A percentile compares a stretch with the other conserved stretches of the same genome.
Evolutionary conservation across 148 eudicot genomes (phyloP).

Genomic region (Camellia sinensis): DNA sequence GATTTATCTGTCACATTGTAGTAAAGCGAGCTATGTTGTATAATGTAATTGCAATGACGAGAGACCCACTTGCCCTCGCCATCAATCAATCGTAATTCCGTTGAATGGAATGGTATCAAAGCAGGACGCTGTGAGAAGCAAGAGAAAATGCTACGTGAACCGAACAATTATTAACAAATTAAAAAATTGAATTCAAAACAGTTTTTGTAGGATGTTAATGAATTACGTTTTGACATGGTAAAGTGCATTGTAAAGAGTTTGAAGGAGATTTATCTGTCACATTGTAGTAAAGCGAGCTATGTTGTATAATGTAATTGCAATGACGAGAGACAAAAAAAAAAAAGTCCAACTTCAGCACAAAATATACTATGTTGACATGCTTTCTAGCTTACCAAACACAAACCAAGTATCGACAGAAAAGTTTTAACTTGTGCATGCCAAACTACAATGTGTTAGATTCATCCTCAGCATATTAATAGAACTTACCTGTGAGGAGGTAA

Average conservation of each 20-base stretch:
- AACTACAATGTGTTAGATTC: too few relatives aligned
- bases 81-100: conserved; percentile 75
- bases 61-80: conserved; percentile 82
- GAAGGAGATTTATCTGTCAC: background rate
- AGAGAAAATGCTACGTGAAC: background rate
- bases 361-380: too few relatives aligned
- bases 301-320: too few relatives aligned
- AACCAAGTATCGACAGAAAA: too few relatives aligned
- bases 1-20: background rate
- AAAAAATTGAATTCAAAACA: background rate
- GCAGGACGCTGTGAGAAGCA: conserved; percentile 77
- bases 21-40: too few relatives aligned
- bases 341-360: too few relatives aligned
- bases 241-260: background rate
- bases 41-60: too few relatives aligned
- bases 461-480: background rate
- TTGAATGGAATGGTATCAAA: conserved; percentile 78
- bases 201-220: background rate
- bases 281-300: too few relatives aligned
- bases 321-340: too few relatives aligned
- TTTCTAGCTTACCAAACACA: too few relatives aligned
- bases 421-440: too few relatives aligned
- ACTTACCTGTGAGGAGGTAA: conserved; percentile 91
- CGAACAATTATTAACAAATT: background rate
- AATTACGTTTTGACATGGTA: background rate